Percentiles rank a stretch among this genome's conserved stretches.
phyloP scores from a whole-genome alignment of 805 yeast genomes.

The Wickerhamomyces hampshirensis region DNA sequence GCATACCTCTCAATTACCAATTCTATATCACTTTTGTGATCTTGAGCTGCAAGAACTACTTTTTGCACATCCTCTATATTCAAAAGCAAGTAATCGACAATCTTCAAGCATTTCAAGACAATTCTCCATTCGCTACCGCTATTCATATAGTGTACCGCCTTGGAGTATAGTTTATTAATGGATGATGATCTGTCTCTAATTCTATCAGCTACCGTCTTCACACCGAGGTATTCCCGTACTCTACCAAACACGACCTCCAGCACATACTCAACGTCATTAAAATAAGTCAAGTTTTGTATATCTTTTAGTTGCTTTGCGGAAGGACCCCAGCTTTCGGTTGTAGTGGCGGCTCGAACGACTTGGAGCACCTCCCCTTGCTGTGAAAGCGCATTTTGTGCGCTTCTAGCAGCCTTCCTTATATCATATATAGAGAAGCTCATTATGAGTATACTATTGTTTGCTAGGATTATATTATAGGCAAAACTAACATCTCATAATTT shows the following conservation, averaged over 20 bases:
- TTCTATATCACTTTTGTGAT: slow-evolving; percentile 21
- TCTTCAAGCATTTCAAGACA: slow-evolving; percentile 32
- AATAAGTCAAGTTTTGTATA: slow-evolving; percentile 11
- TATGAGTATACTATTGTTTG: too few relatives aligned
- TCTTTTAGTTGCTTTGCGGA: slow-evolving; percentile 38
- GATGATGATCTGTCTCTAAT: not conserved
- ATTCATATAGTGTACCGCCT: slow-evolving; percentile 31
- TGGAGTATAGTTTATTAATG: slow-evolving; percentile 1
- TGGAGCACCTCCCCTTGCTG: slow-evolving; percentile 35
- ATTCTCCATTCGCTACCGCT: slow-evolving; percentile 38
- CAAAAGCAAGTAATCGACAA: slow-evolving; percentile 30
- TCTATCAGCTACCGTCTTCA: not conserved
- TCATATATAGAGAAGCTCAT: slow-evolving; percentile 32
- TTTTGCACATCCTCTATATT: slow-evolving; percentile 10
- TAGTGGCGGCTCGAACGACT: slow-evolving; percentile 35
- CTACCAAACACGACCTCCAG: slow-evolving; percentile 28
- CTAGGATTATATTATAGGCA: too few relatives aligned
- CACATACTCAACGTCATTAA: slow-evolving; percentile 24
- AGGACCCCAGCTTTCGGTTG: slow-evolving; percentile 52
- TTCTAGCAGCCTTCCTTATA: slow-evolving; percentile 35
- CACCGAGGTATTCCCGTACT: slow-evolving; percentile 16
- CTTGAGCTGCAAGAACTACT: too few relatives aligned
- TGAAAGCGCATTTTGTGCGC: slow-evolving; percentile 34
- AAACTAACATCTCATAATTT: not conserved
- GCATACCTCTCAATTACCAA: slow-evolving; percentile 2